Evolutionary conservation across 768 basidiomycete species (phyloP).

Genomic region (Termitomyces sp.): DNA sequence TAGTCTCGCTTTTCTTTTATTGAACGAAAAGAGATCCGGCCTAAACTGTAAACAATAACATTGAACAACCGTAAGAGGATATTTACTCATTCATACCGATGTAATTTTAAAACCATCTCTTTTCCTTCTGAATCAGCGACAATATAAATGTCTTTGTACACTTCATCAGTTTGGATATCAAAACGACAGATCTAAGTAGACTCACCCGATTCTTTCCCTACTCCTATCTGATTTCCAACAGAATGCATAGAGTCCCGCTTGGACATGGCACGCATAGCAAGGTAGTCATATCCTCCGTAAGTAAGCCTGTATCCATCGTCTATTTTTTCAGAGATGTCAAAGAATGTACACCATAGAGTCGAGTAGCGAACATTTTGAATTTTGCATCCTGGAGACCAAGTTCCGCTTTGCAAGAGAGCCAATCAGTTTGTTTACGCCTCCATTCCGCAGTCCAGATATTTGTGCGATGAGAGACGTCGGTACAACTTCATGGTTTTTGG

Average conservation of each 20-base stretch:
- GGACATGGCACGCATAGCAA: constrained; percentile 90
- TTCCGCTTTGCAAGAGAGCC: constrained; percentile 90
- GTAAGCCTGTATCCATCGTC: constrained; percentile 97
- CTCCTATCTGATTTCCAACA: constrained; percentile 97
- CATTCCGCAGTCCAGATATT: constrained; percentile 87
- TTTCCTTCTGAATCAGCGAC: constrained; percentile 82
- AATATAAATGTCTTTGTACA: constrained; percentile 73
- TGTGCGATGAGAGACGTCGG: constrained; percentile 86
- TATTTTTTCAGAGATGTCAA: constrained; percentile 24
- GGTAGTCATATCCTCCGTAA: constrained; percentile 97
- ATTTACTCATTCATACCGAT: constrained; percentile 51
- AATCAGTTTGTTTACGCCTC: constrained; percentile 90
- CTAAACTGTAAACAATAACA: constrained; percentile 52
- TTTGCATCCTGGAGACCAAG: constrained; percentile 84
- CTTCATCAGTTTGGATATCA: background rate
- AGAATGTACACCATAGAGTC: background rate
- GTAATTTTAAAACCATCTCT: constrained; percentile 89
- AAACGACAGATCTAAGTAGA: background rate
- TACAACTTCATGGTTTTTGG: constrained; percentile 96
- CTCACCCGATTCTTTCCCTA: constrained; percentile 94
- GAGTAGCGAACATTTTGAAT: constrained; percentile 70
- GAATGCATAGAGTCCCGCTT: constrained; percentile 85
- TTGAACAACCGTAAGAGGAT: background rate
- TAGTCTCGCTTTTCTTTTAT: constrained; percentile 98
- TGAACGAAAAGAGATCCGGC: constrained; percentile 94